Conservation (phyloP, 192 early-diverging fungal genomes). For the Ambispora gerdemannii region DNA sequence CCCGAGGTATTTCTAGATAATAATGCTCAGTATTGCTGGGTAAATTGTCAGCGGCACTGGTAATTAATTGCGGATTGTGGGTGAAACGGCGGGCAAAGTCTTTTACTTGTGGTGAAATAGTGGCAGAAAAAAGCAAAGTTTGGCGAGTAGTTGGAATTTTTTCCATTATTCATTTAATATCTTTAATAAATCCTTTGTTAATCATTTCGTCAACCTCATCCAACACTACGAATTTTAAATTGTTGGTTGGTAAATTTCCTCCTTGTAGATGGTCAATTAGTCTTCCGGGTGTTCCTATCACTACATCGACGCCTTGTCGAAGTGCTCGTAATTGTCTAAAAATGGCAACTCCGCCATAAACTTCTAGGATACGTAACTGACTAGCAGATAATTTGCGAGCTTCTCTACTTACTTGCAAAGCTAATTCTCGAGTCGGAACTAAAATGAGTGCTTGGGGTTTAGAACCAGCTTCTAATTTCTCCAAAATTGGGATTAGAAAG, state of each 20-base stretch:
- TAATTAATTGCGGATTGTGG: background rate
- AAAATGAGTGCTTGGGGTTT: slow-evolving; percentile 28
- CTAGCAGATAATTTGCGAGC: slow-evolving; percentile 27
- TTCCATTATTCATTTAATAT: slow-evolving; percentile 25
- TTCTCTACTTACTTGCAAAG: slow-evolving; percentile 29
- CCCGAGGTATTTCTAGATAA: background rate
- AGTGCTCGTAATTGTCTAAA: slow-evolving; percentile 71
- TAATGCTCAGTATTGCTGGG: background rate
- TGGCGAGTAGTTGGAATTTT: slow-evolving; percentile 46
- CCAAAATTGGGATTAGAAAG: slow-evolving; percentile 39
- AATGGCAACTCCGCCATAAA: slow-evolving; percentile 84
- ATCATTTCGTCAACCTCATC: slow-evolving; percentile 77
- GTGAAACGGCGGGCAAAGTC: background rate
- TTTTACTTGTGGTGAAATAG: slow-evolving; percentile 47
- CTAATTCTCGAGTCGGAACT: slow-evolving; percentile 32
- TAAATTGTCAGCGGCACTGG: background rate
- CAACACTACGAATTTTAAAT: slow-evolving; percentile 58
- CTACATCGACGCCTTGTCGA: slow-evolving; percentile 64
- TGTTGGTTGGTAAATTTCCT: slow-evolving; percentile 59
- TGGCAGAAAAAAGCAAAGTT: slow-evolving; percentile 75
- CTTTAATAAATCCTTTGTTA: slow-evolving; percentile 23
- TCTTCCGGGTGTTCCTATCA: slow-evolving; percentile 76
- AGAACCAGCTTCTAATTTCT: slow-evolving; percentile 8
- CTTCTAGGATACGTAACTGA: slow-evolving; percentile 41
- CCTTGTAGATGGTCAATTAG: slow-evolving; percentile 72